Evolutionary conservation across 2,329 filamentous ascomycete genomes (phyloP), one percentile per base, ranked within the genome.

Genomic region (Chaetothyriales sp.): DNA sequence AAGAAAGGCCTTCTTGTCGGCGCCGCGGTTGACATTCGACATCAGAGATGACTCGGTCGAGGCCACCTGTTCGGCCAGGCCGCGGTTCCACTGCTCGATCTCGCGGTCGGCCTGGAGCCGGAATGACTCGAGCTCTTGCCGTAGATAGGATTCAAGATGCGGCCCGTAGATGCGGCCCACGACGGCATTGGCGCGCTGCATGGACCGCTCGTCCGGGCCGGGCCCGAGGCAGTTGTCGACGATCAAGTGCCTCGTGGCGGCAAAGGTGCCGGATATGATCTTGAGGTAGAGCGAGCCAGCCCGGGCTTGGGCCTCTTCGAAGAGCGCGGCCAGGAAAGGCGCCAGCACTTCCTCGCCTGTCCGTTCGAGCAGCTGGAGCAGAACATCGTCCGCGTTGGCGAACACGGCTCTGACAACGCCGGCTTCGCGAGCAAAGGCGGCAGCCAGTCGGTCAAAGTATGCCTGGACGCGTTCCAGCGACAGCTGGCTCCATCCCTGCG

Each of bases 1-100:
- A 55, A 98, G 66, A 62, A 98, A 98, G 65, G 98, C 92, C 60
- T 89, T 87, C 70, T 98, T 98, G 57, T 94, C 92, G 1, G 89
- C 92, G 65, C 94, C 89, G 22, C 92, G 80, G 64, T 90, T 95
- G 63, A 97, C 81, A 65, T 89, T 95, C 20, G 85, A 85, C 90
- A 97, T 95, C 70, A 89, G 92, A 64, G 94, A 94, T 0, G 86
- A 92, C 69, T 98, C 92, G 0, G 86, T 83, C 1, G 84, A 86
- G 15, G 87, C 89, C 59, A 95, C 89, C 68, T 95, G 86, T 61
- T 94, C 90, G 0, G 83, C 86, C 29, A 95, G 76, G 64, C 94
- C 87, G 69, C 87, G 88, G 68, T 95, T 90, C 92, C 92, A 98
- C 13, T 81, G 77, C 5, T 73, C 77, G 4, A 98, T 90, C 62